Evolutionary conservation across 2,329 filamentous ascomycete species (phyloP), one percentile per base, ranked within the genome.

Genomic region (Alternaria atra): DNA sequence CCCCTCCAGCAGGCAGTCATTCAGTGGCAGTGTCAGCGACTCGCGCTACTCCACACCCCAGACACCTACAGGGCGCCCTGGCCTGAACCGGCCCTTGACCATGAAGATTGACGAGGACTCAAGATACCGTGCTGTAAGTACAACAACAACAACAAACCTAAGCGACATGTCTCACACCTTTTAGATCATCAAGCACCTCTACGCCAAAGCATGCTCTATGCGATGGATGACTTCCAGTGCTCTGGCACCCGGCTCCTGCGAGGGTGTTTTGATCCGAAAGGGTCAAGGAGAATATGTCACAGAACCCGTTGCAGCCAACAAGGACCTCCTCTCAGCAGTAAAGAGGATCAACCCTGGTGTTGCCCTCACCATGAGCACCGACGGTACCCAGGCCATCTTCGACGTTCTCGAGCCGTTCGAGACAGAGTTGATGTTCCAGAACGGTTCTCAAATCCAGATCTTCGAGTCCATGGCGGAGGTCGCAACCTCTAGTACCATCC

Each of bases 181-280:
- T 2, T 29, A 76, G 73, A 72, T 74, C 48, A 70, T 70, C 50
- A 74, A 72, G 50, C 70, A 73, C 50, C 64, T 76, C 9, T 53
- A 73, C 42, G 67, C 66, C 8, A 74, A 70, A 43, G 65, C 68
- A 58, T 65, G 60, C 40, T 67, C 67, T 2, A 68, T 71, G 68
- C 55, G 65, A 39, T 69, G 68, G 69, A 69, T 71, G 60, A 66
- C 68, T 27, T 29, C 60, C 7, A 65, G 52, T 29, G 53, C 61
- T 7, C 51, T 59, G 1, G 48, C 61, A 32, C 59, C 68, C 1
- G 61, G 65, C 10, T 58, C 59, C 12, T 67, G 60, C 52, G 63
- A 93, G 75, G 91, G 91, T 66, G 90, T 93, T 29, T 79, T 94
- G 20, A 80, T 94, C 48, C 86, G 90, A 65, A 92, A 91, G 72